These are phyloP conservation scores for Nigrospora oryzae DNA, from an alignment of 2,329 filamentous ascomycete species.

Conservation along the genomic window DNA sequence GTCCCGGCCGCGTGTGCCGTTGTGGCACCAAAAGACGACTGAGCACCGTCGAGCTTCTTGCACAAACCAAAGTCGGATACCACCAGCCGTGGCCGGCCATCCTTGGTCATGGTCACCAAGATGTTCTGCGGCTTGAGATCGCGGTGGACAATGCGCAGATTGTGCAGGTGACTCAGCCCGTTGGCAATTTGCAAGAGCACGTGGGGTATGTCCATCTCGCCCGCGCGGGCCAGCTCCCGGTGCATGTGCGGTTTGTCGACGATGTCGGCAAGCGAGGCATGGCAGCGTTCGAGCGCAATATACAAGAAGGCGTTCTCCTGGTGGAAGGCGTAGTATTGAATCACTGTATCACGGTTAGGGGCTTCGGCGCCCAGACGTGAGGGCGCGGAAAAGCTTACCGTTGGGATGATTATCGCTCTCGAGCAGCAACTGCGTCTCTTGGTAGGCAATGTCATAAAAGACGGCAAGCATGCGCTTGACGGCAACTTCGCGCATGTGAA, in stretches of 20 bases:
- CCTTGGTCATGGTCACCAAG: slow-evolving; percentile 66
- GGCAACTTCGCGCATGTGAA: slow-evolving; percentile 86
- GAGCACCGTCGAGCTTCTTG: slow-evolving; percentile 90
- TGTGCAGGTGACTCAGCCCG: slow-evolving; percentile 82
- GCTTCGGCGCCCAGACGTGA: neutral
- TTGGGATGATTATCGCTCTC: slow-evolving; percentile 96
- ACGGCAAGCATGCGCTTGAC: slow-evolving; percentile 96
- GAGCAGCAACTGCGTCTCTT: slow-evolving; percentile 82
- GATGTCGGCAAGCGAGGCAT: slow-evolving; percentile 86
- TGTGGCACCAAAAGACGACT: slow-evolving; percentile 90
- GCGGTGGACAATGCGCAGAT: slow-evolving; percentile 87
- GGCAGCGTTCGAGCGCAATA: slow-evolving; percentile 90
- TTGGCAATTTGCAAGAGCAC: slow-evolving; percentile 84
- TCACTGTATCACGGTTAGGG: slow-evolving; percentile 46
- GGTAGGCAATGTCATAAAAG: slow-evolving; percentile 90
- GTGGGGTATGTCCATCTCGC: slow-evolving; percentile 67
- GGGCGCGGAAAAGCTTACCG: slow-evolving; percentile 30
- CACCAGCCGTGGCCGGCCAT: slow-evolving; percentile 69
- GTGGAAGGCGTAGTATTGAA: slow-evolving; percentile 91
- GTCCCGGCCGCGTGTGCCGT: slow-evolving; percentile 91
- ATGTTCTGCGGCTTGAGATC: slow-evolving; percentile 98
- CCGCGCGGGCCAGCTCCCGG: slow-evolving; percentile 60
- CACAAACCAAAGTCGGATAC: slow-evolving; percentile 97
- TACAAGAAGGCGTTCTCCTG: slow-evolving; percentile 86
- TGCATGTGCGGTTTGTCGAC: slow-evolving; percentile 67